Conservation (phyloP, 1,139 yeast species). For the Hansenula lynferdii region DNA sequence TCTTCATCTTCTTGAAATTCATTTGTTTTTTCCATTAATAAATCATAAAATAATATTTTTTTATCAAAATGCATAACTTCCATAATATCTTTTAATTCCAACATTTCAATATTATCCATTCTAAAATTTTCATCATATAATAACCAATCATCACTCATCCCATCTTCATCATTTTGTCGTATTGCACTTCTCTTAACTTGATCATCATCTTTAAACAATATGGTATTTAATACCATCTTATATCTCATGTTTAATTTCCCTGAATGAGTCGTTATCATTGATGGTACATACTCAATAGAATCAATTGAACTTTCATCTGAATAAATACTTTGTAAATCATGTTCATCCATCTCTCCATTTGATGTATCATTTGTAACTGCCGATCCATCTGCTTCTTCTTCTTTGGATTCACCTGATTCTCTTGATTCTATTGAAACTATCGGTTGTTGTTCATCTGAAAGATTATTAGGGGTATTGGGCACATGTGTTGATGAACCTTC, state of each 20-base stretch:
- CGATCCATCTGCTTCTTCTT: neutral
- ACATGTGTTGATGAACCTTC: conserved; percentile 1
- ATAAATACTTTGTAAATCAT: neutral
- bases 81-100: conserved; percentile 28
- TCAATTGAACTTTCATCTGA: conserved; percentile 1
- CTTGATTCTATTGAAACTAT: neutral
- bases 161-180: conserved; percentile 21
- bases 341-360: neutral
- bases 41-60: conserved; percentile 31
- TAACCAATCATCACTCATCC: conserved; percentile 33
- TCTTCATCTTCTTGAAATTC: conserved; percentile 5
- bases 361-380: neutral
- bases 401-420: neutral
- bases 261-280: conserved; percentile 8
- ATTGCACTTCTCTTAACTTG: conserved; percentile 19
- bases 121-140: conserved; percentile 32
- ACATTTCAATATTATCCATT: conserved; percentile 29
- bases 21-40: conserved; percentile 3
- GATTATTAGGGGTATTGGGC: neutral
- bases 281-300: conserved; percentile 1
- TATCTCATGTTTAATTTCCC: neutral
- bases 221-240: conserved; percentile 10
- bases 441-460: neutral
- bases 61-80: conserved; percentile 24
- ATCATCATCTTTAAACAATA: conserved; percentile 16